Conservation (phyloP, 805 yeast species). For the Wickerhamomyces alni region DNA sequence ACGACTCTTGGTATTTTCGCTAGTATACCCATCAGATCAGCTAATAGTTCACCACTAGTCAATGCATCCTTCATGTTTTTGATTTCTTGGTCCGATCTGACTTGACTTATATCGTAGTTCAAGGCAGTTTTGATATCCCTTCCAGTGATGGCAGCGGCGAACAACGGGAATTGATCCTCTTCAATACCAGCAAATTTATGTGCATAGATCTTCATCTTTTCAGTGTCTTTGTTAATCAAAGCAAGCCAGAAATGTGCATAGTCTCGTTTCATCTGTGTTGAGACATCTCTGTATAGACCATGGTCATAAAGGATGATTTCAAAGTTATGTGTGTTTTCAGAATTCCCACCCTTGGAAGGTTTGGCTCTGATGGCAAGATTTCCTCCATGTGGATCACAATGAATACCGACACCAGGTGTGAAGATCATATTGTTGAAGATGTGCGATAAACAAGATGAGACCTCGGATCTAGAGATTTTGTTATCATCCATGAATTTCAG, state of each 20-base stretch:
- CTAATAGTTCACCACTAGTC: constrained; percentile 55
- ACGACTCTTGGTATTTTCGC: constrained; percentile 82
- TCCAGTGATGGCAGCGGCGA: constrained; percentile 94
- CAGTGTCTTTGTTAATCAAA: constrained; percentile 62
- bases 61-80: constrained; percentile 59
- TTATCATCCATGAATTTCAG: constrained; percentile 54
- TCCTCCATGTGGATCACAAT: constrained; percentile 99
- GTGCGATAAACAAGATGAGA: constrained; percentile 81
- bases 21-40: constrained; percentile 72
- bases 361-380: constrained; percentile 73
- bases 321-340: constrained; percentile 57
- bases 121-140: constrained; percentile 77
- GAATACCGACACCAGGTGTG: constrained; percentile 85
- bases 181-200: constrained; percentile 69
- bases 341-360: constrained; percentile 17
- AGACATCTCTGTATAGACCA: constrained; percentile 85
- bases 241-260: constrained; percentile 94
- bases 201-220: constrained; percentile 68
- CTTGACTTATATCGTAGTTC: constrained; percentile 50
- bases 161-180: constrained; percentile 74
- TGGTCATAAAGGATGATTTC: constrained; percentile 93
- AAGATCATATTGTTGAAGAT: constrained; percentile 94
- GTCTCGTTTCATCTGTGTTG: constrained; percentile 66
- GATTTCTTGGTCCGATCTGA: constrained; percentile 59
- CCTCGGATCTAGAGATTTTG: constrained; percentile 67